These are phyloP conservation scores for Aegilops tauschii DNA, from an alignment of 176 grass and related monocot species.

Conservation along the genomic window DNA sequence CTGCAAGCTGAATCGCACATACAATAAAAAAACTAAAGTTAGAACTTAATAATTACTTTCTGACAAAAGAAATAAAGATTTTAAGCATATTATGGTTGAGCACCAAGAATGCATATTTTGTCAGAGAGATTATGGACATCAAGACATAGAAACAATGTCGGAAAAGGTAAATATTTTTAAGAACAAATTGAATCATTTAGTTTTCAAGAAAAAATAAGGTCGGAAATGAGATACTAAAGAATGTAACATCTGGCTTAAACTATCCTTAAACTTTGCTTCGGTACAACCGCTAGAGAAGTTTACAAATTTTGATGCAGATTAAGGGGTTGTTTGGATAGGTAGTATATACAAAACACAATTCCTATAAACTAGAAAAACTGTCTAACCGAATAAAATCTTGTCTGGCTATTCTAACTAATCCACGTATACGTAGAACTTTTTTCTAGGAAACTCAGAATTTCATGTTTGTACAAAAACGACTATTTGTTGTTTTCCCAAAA, in stretches of 20 bases:
- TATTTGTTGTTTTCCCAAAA: no score
- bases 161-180: background rate
- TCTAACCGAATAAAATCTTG: no score
- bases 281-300: no score
- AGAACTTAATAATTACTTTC: background rate
- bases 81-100: background rate
- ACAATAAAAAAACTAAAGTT: background rate
- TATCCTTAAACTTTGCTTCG: no score
- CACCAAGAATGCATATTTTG: background rate
- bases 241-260: background rate
- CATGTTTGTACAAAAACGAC: no score
- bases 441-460: no score
- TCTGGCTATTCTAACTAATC: no score
- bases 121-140: background rate
- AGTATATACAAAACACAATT: no score
- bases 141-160: background rate
- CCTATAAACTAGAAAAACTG: no score
- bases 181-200: background rate
- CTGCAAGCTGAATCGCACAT: conserved; percentile 38
- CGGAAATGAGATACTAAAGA: background rate
- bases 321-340: no score
- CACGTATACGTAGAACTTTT: no score
- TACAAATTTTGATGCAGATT: no score
- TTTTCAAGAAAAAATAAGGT: background rate
- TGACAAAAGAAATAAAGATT: background rate